Evolutionary conservation across 2,329 filamentous ascomycete genomes (phyloP).

Genomic region (Diplocarpon mali): DNA sequence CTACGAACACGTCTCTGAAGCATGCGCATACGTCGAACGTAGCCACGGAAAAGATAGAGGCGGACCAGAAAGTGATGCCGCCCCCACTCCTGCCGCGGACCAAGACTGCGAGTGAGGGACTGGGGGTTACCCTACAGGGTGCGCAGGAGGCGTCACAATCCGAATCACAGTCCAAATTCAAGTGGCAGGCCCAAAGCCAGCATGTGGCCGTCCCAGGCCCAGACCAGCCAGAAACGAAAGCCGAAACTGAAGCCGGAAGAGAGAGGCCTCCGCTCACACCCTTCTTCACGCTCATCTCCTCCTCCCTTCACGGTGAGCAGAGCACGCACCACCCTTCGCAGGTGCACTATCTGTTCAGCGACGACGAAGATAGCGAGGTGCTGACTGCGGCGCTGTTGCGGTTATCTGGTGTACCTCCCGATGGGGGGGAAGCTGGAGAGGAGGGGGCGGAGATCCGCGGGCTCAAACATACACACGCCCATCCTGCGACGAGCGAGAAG

Average conservation of each 20-base stretch:
- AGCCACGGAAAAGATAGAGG: too few relatives aligned
- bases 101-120: too few relatives aligned
- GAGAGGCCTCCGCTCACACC: conserved; percentile 48
- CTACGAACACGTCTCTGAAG: too few relatives aligned
- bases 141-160: too few relatives aligned
- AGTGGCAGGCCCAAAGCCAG: neutral
- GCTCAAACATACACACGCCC: too few relatives aligned
- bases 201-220: neutral
- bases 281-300: conserved; percentile 60
- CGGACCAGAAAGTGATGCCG: too few relatives aligned
- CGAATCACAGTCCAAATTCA: too few relatives aligned
- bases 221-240: too few relatives aligned
- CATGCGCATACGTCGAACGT: too few relatives aligned
- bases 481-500: neutral
- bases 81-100: too few relatives aligned
- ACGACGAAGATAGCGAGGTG: conserved; percentile 70
- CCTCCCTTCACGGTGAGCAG: conserved; percentile 21
- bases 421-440: neutral
- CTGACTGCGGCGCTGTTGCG: conserved; percentile 53
- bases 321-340: conserved; percentile 66
- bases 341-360: conserved; percentile 85
- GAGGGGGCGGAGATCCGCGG: neutral
- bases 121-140: too few relatives aligned
- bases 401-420: neutral
- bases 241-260: neutral